phyloP scores from a whole-genome alignment of 805 yeast species.

The Cyberlindnera mycetangii region DNA sequence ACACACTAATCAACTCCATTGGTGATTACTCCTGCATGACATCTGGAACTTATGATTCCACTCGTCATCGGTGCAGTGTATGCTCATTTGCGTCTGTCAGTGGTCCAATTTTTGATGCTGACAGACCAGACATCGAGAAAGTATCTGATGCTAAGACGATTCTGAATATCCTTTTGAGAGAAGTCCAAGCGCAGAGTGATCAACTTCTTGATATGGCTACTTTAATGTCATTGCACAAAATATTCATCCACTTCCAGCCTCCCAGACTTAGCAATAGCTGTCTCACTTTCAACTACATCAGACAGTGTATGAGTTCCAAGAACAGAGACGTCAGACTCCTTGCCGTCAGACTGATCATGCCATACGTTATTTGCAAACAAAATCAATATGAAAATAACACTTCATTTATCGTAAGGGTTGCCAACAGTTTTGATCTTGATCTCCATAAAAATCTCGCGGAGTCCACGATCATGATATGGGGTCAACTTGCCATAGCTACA shows the following conservation, averaged over 20 bases:
- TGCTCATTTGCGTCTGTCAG: constrained; percentile 5
- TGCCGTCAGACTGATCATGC: constrained; percentile 51
- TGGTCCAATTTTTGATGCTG: constrained; percentile 22
- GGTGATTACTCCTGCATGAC: constrained; percentile 39
- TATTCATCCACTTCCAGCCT: constrained; percentile 53
- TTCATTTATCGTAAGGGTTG: constrained; percentile 38
- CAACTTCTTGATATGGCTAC: constrained; percentile 40
- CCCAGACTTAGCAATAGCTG: constrained; percentile 30
- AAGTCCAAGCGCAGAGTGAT: constrained; percentile 9
- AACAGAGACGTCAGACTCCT: constrained; percentile 56
- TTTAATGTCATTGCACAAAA: constrained; percentile 42
- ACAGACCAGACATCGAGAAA: constrained; percentile 29
- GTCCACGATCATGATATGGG: constrained; percentile 58
- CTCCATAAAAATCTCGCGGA: constrained; percentile 47
- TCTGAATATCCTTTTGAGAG: constrained; percentile 1
- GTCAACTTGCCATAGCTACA: constrained; percentile 58
- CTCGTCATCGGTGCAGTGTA: background rate
- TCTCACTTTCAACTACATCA: constrained; percentile 33
- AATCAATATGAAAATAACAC: constrained; percentile 42
- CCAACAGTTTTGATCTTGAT: constrained; percentile 42
- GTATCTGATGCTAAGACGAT: constrained; percentile 3
- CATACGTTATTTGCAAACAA: constrained; percentile 41
- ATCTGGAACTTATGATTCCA: constrained; percentile 28
- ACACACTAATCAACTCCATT: constrained; percentile 33
- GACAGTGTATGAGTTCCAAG: constrained; percentile 36